Conservation (phyloP, 495 filamentous ascomycete species). For the Penicillium arizonense region DNA sequence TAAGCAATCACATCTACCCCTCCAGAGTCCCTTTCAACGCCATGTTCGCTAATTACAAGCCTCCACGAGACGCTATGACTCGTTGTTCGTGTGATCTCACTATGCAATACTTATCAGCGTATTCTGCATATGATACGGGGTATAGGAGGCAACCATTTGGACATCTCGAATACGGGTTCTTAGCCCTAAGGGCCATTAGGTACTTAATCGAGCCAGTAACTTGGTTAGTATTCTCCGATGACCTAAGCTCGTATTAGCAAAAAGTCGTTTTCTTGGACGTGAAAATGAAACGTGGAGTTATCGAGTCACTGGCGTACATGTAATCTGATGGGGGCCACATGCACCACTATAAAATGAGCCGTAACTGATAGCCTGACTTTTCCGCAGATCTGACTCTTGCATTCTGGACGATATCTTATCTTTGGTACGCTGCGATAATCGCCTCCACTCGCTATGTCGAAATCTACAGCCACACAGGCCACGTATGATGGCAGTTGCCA, state of each 20-base stretch:
- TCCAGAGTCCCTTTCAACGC: neutral
- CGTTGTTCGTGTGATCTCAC: neutral
- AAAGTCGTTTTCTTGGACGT: neutral
- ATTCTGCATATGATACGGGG: neutral
- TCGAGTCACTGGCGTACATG: neutral
- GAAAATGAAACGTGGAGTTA: neutral
- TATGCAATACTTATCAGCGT: neutral
- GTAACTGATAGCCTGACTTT: neutral
- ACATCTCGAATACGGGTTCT: neutral
- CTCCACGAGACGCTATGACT: neutral
- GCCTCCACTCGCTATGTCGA: neutral
- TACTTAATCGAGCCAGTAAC: too few species aligned
- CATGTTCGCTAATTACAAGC: neutral
- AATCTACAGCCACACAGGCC: neutral
- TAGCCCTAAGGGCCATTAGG: neutral
- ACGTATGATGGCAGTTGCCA: slow-evolving; percentile 6
- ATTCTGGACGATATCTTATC: too few species aligned
- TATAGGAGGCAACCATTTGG: neutral
- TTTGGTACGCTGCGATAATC: too few species aligned
- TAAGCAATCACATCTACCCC: neutral
- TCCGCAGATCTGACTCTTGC: neutral
- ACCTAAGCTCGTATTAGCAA: too few species aligned
- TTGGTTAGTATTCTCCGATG: too few species aligned
- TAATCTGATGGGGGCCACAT: neutral
- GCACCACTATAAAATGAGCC: neutral